phyloP scores from a whole-genome alignment of 1,284 basidiomycete genomes.

The Ustilago bromivora region DNA sequence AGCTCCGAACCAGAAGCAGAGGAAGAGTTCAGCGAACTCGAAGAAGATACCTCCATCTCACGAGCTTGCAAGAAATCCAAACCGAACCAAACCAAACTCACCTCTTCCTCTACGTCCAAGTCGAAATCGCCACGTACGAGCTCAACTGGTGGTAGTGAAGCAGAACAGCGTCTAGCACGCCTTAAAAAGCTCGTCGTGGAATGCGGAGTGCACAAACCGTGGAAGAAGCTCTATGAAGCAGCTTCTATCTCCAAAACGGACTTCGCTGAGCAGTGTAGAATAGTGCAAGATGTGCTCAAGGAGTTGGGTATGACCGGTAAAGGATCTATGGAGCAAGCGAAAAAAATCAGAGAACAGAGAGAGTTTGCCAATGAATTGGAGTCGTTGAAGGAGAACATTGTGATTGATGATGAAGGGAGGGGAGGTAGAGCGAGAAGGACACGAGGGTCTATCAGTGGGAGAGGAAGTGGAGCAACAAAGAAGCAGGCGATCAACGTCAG shows the following conservation, averaged over 20 bases:
- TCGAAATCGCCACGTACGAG: neutral
- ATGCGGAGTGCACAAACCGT: slow-evolving; percentile 45
- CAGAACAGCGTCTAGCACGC: slow-evolving; percentile 30
- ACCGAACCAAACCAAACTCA: slow-evolving; percentile 4
- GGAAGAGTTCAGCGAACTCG: slow-evolving; percentile 38
- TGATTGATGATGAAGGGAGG: slow-evolving; percentile 6
- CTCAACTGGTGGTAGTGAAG: slow-evolving; percentile 16
- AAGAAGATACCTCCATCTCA: slow-evolving; percentile 30
- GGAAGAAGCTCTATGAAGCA: slow-evolving; percentile 51
- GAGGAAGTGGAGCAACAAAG: neutral
- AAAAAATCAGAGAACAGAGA: slow-evolving; percentile 36
- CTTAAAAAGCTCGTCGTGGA: slow-evolving; percentile 49
- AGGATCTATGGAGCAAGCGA: slow-evolving; percentile 41
- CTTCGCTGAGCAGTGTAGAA: slow-evolving; percentile 20
- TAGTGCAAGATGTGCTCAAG: slow-evolving; percentile 37
- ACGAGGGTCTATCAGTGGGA: neutral
- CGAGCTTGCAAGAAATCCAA: slow-evolving; percentile 18
- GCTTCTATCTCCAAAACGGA: slow-evolving; percentile 23
- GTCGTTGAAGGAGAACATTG: slow-evolving; percentile 27
- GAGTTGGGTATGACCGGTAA: slow-evolving; percentile 47
- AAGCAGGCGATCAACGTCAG: slow-evolving; percentile 7
- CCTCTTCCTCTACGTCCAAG: slow-evolving; percentile 7
- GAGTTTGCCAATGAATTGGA: slow-evolving; percentile 48
- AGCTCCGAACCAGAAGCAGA: slow-evolving; percentile 1
- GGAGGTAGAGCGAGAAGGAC: slow-evolving; percentile 8